Percentiles rank a stretch among this genome's conserved stretches.
These are phyloP conservation scores for Boletus rubroflammeus DNA, from an alignment of 768 basidiomycete species.

Conservation along the genomic window DNA sequence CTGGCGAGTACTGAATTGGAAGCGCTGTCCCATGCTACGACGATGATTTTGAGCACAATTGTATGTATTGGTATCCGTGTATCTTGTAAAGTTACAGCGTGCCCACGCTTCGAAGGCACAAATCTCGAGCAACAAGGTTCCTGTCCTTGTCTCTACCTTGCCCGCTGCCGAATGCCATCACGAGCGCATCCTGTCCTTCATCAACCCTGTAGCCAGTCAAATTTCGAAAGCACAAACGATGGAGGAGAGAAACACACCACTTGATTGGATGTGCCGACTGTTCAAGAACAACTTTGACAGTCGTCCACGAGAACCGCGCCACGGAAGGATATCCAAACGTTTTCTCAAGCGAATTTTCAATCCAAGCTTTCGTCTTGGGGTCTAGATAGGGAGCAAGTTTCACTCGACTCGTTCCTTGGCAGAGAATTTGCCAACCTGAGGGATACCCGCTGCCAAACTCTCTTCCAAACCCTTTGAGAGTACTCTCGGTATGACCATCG, in stretches of 20 bases:
- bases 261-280: slow-evolving; percentile 73
- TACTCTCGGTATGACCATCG: slow-evolving; percentile 1
- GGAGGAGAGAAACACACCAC: slow-evolving; percentile 53
- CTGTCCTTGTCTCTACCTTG: slow-evolving; percentile 75
- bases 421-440: slow-evolving; percentile 49
- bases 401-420: not conserved
- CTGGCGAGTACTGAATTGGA: slow-evolving; percentile 16
- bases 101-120: slow-evolving; percentile 67
- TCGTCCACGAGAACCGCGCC: slow-evolving; percentile 94
- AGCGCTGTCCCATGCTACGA: not conserved
- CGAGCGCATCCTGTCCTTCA: slow-evolving; percentile 72
- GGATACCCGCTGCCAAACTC: slow-evolving; percentile 87
- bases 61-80: slow-evolving; percentile 15
- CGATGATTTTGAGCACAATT: not conserved
- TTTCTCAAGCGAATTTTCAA: slow-evolving; percentile 69
- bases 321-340: slow-evolving; percentile 91
- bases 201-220: slow-evolving; percentile 58
- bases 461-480: slow-evolving; percentile 28
- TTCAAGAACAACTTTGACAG: slow-evolving; percentile 81
- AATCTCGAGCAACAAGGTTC: slow-evolving; percentile 65
- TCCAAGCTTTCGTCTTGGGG: slow-evolving; percentile 89
- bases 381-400: slow-evolving; percentile 44
- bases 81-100: slow-evolving; percentile 43
- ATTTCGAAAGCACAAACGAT: not conserved
- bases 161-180: slow-evolving; percentile 69